Conservation (phyloP, 176 grass and related monocot genomes). For the Raddia guianensis region DNA sequence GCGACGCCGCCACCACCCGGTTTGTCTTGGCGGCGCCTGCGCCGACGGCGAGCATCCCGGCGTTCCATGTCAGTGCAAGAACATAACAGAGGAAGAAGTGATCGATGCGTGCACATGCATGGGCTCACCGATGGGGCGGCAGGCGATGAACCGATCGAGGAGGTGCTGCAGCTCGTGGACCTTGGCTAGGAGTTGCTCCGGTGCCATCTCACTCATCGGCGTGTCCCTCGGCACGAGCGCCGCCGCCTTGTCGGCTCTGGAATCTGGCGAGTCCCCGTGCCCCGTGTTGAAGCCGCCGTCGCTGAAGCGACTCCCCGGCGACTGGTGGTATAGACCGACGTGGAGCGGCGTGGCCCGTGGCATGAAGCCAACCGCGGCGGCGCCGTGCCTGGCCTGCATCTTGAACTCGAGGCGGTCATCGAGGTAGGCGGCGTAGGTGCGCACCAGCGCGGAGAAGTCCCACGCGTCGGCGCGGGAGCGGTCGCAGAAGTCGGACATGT, state of each 20-base stretch:
- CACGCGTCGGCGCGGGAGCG: conserved; percentile 62
- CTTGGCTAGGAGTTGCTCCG: conserved; percentile 57
- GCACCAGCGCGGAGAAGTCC: conserved; percentile 80
- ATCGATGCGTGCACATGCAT: neutral
- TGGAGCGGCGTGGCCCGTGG: conserved; percentile 9
- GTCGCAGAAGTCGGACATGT: conserved; percentile 82
- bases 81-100: neutral
- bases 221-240: conserved; percentile 47
- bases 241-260: neutral
- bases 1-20: conserved; percentile 67
- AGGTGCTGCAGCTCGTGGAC: conserved; percentile 66
- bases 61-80: neutral
- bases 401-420: conserved; percentile 71
- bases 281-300: neutral
- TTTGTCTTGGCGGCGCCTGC: conserved; percentile 72
- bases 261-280: neutral
- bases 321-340: conserved; percentile 46
- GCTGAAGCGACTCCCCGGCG: neutral
- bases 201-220: conserved; percentile 72
- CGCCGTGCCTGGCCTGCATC: conserved; percentile 44
- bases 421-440: conserved; percentile 78
- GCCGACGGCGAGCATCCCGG: neutral
- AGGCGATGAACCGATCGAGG: conserved; percentile 75
- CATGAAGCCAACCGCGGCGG: neutral
- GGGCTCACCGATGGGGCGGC: conserved; percentile 62